Percentiles rank a stretch among this genome's conserved stretches.
Conservation (phyloP, 371 early-diverging fungal species). For the Mortierella sp. region DNA sequence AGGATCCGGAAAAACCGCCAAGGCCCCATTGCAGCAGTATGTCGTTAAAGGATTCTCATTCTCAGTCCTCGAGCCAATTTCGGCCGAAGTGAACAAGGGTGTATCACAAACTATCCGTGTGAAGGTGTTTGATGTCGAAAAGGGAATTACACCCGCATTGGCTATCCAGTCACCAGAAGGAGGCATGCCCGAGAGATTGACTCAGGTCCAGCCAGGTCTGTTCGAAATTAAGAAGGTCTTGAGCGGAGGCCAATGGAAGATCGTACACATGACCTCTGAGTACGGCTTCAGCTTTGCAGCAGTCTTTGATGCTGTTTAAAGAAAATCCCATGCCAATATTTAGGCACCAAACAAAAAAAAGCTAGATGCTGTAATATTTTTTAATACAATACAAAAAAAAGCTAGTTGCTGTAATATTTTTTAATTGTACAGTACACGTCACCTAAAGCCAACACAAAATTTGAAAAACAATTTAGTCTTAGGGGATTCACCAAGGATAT, state of each 20-base stretch:
- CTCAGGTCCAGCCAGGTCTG: slow-evolving; percentile 40
- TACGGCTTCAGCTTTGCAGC: slow-evolving; percentile 56
- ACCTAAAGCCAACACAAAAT: background rate
- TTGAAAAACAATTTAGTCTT: too few species aligned
- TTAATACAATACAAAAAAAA: too few species aligned
- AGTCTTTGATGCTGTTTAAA: slow-evolving; percentile 53
- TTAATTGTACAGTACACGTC: too few species aligned
- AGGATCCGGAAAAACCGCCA: slow-evolving; percentile 42
- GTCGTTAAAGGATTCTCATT: slow-evolving; percentile 55
- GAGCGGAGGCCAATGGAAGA: slow-evolving; percentile 46
- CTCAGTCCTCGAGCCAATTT: slow-evolving; percentile 53
- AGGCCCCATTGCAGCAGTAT: slow-evolving; percentile 49
- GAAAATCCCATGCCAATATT: background rate
- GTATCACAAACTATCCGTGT: slow-evolving; percentile 37
- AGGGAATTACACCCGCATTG: slow-evolving; percentile 39
- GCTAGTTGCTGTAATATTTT: too few species aligned
- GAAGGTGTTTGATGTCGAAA: slow-evolving; percentile 51
- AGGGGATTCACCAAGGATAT: too few species aligned
- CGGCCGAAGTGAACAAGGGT: slow-evolving; percentile 47
- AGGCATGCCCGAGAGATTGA: slow-evolving; percentile 51
- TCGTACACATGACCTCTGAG: slow-evolving; percentile 56
- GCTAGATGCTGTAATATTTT: too few species aligned
- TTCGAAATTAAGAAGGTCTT: slow-evolving; percentile 45
- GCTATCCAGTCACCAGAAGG: slow-evolving; percentile 49
- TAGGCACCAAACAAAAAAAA: too few species aligned